These are phyloP conservation scores for Diplogelasinospora grovesii DNA, from an alignment of 495 filamentous ascomycete species.

Conservation along the genomic window DNA sequence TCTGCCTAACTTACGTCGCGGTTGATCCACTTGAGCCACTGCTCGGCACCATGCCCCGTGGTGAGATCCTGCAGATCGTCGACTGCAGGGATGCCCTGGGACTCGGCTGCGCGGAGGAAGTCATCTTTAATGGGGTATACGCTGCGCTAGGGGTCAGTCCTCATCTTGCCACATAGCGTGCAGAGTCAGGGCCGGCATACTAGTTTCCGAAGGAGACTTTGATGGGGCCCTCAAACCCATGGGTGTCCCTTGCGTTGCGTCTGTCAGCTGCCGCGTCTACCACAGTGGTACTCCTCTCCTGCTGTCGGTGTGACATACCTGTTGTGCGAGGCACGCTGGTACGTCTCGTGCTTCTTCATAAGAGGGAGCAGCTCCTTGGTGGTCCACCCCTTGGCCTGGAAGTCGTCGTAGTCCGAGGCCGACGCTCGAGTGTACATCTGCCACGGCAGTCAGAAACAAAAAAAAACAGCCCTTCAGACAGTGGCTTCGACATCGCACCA, in stretches of 20 bases:
- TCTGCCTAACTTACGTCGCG: slow-evolving; percentile 48
- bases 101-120: slow-evolving; percentile 72
- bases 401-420: slow-evolving; percentile 79
- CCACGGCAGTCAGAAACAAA: background rate
- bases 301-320: no score
- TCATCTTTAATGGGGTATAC: slow-evolving; percentile 68
- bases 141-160: slow-evolving; percentile 8
- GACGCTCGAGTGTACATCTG: slow-evolving; percentile 84
- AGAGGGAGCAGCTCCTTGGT: slow-evolving; percentile 72
- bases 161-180: background rate
- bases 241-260: no score
- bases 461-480: no score
- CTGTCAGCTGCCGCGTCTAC: no score
- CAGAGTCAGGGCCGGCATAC: slow-evolving; percentile 14
- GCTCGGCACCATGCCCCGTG: slow-evolving; percentile 54
- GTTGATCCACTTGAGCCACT: slow-evolving; percentile 66
- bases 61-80: slow-evolving; percentile 65
- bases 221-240: slow-evolving; percentile 76
- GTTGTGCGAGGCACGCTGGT: slow-evolving; percentile 70
- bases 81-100: slow-evolving; percentile 65
- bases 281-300: no score
- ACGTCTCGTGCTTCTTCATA: slow-evolving; percentile 82
- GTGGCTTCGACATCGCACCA: slow-evolving; percentile 46
- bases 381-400: slow-evolving; percentile 72
- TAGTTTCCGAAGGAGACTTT: slow-evolving; percentile 81